Percentiles rank a stretch among this genome's conserved stretches.
These are phyloP conservation scores for Macadamia tetraphylla DNA, from an alignment of 164 flowering plant genomes.

Conservation along the genomic window DNA sequence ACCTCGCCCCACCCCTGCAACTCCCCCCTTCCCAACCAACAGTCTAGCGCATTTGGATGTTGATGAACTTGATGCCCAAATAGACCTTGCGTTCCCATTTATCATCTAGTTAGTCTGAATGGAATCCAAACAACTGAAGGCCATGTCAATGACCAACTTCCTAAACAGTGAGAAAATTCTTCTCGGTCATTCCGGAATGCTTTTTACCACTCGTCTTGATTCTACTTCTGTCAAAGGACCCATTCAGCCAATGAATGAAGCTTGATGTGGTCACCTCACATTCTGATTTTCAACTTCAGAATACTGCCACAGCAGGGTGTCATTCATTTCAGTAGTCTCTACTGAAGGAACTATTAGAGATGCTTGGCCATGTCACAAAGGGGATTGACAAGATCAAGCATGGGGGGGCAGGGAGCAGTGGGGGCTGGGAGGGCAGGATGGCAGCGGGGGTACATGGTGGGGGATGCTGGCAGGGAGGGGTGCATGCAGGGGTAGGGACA, in stretches of 20 bases:
- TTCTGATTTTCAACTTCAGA: slow-evolving; percentile 16
- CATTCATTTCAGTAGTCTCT: slow-evolving; percentile 33
- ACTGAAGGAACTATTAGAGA: slow-evolving; percentile 17
- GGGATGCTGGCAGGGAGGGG: no score
- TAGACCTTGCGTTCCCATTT: slow-evolving; percentile 37
- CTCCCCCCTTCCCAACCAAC: no score
- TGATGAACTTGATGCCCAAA: slow-evolving; percentile 45
- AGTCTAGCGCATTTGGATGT: slow-evolving; percentile 14
- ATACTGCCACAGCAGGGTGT: slow-evolving; percentile 16
- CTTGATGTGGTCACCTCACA: slow-evolving; percentile 17
- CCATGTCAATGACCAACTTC: slow-evolving; percentile 5
- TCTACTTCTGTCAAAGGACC: slow-evolving; percentile 18
- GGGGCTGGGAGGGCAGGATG: no score
- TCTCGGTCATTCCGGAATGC: slow-evolving; percentile 17
- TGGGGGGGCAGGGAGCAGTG: no score
- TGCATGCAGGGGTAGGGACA: no score
- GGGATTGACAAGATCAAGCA: no score
- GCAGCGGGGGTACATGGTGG: no score
- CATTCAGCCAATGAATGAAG: slow-evolving; percentile 11
- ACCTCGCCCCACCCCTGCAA: no score
- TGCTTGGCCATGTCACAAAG: background rate
- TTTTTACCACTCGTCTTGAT: slow-evolving; percentile 9
- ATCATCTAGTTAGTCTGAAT: slow-evolving; percentile 23
- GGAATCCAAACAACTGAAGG: slow-evolving; percentile 13
- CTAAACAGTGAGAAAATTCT: slow-evolving; percentile 12